Evolutionary conservation across 2,329 filamentous ascomycete genomes (phyloP).

Genomic region (Nemania abortiva): DNA sequence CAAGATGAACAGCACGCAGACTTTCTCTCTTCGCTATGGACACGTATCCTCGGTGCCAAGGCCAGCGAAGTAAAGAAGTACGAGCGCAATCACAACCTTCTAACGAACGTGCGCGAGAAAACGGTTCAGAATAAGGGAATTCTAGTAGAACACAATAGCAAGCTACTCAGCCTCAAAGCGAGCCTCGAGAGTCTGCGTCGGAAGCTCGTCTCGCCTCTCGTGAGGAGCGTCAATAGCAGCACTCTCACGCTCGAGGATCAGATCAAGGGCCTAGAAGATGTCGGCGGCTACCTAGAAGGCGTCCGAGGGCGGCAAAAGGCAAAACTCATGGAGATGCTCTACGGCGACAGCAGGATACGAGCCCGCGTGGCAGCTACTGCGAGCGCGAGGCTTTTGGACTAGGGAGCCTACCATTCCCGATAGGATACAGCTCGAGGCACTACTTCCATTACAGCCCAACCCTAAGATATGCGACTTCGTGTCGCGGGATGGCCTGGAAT

Average conservation of each 20-base stretch:
- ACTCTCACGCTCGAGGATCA: slow-evolving; percentile 85
- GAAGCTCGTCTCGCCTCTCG: slow-evolving; percentile 86
- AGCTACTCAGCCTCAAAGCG: slow-evolving; percentile 84
- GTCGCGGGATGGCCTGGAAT: not conserved
- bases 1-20: slow-evolving; percentile 87
- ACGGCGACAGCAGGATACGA: slow-evolving; percentile 59
- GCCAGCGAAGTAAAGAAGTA: slow-evolving; percentile 85
- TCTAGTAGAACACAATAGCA: slow-evolving; percentile 86
- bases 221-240: slow-evolving; percentile 75
- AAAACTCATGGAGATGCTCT: slow-evolving; percentile 84
- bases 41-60: slow-evolving; percentile 82
- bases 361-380: slow-evolving; percentile 39
- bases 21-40: slow-evolving; percentile 87
- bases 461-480: not conserved
- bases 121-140: slow-evolving; percentile 90
- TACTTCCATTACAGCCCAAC: not conserved
- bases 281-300: slow-evolving; percentile 80
- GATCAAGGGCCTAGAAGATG: slow-evolving; percentile 83
- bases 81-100: slow-evolving; percentile 86
- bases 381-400: slow-evolving; percentile 34
- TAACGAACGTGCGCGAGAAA: slow-evolving; percentile 81
- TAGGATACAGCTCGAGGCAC: slow-evolving; percentile 15
- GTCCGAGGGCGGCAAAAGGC: slow-evolving; percentile 84
- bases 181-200: slow-evolving; percentile 86
- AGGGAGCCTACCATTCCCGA: slow-evolving; percentile 6